These are phyloP conservation scores for Neostapfia colusana DNA, from an alignment of 176 grass and related monocot genomes.

Conservation along the genomic window DNA sequence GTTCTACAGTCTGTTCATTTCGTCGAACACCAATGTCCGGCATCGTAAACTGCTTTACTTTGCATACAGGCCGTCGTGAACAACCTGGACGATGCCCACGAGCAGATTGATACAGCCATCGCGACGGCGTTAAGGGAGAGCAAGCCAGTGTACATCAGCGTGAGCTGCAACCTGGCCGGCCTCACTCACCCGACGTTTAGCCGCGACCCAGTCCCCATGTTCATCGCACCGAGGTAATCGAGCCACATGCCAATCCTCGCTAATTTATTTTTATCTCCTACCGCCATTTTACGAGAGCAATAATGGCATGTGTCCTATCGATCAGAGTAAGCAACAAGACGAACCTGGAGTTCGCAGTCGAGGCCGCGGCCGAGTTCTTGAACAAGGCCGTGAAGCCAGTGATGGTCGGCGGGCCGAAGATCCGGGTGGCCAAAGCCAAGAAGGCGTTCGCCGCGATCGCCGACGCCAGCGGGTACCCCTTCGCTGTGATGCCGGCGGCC, in stretches of 20 bases:
- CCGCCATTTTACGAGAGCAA: too few species aligned
- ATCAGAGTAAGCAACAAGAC: conserved; percentile 65
- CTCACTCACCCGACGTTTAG: conserved; percentile 62
- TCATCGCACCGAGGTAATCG: conserved; percentile 59
- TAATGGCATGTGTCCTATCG: background rate
- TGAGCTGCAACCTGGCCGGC: conserved; percentile 69
- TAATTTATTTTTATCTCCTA: too few species aligned
- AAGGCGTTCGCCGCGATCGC: conserved; percentile 52
- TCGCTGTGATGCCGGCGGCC: conserved; percentile 70
- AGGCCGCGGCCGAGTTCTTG: conserved; percentile 51
- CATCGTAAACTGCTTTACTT: background rate
- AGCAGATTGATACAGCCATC: conserved; percentile 83
- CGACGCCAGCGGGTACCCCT: conserved; percentile 52
- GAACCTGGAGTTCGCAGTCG: conserved; percentile 62
- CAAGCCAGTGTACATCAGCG: conserved; percentile 82
- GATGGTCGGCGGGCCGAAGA: conserved; percentile 63
- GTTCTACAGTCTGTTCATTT: background rate
- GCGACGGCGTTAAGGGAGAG: conserved; percentile 64
- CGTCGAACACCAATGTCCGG: conserved; percentile 14
- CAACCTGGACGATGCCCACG: conserved; percentile 76
- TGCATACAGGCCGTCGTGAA: conserved; percentile 56
- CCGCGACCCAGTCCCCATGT: conserved; percentile 63
- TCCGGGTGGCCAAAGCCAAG: conserved; percentile 62
- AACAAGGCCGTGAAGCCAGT: conserved; percentile 72
- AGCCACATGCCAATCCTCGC: too few species aligned